Evolutionary conservation across 2,329 filamentous ascomycete species (phyloP).

Genomic region (Nannizziopsis arthrosporioides): DNA sequence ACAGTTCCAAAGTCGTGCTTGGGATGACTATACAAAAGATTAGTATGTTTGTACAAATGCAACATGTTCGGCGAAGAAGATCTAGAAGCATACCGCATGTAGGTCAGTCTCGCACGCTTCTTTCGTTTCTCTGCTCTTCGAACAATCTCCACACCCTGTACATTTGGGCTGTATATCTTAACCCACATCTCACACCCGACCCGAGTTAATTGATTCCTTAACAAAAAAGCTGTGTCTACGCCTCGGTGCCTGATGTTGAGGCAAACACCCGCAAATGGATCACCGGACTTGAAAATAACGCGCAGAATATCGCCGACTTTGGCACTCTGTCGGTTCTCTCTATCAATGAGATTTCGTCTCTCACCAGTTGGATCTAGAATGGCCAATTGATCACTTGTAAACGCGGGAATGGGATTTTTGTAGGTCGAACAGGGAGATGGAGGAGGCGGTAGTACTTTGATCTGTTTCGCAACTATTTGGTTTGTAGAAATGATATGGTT

Average conservation of each 20-base stretch:
- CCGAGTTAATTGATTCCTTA: slow-evolving; percentile 75
- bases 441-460: slow-evolving; percentile 43
- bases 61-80: neutral
- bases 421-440: slow-evolving; percentile 42
- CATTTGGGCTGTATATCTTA: slow-evolving; percentile 84
- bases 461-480: slow-evolving; percentile 35
- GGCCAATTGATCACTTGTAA: slow-evolving; percentile 58
- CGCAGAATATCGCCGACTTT: slow-evolving; percentile 84
- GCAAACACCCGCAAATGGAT: slow-evolving; percentile 82
- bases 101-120: slow-evolving; percentile 76
- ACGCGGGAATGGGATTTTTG: slow-evolving; percentile 53
- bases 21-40: slow-evolving; percentile 42
- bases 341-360: slow-evolving; percentile 67
- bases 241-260: slow-evolving; percentile 79
- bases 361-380: slow-evolving; percentile 74
- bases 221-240: slow-evolving; percentile 74
- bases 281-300: slow-evolving; percentile 70
- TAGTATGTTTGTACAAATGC: neutral
- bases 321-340: slow-evolving; percentile 62
- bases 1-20: slow-evolving; percentile 81
- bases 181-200: slow-evolving; percentile 95
- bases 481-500: neutral
- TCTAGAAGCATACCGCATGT: slow-evolving; percentile 52
- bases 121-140: slow-evolving; percentile 75
- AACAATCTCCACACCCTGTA: slow-evolving; percentile 86